These are phyloP conservation scores for Boletus rubropictus DNA, from an alignment of 768 basidiomycete genomes.

Conservation along the genomic window DNA sequence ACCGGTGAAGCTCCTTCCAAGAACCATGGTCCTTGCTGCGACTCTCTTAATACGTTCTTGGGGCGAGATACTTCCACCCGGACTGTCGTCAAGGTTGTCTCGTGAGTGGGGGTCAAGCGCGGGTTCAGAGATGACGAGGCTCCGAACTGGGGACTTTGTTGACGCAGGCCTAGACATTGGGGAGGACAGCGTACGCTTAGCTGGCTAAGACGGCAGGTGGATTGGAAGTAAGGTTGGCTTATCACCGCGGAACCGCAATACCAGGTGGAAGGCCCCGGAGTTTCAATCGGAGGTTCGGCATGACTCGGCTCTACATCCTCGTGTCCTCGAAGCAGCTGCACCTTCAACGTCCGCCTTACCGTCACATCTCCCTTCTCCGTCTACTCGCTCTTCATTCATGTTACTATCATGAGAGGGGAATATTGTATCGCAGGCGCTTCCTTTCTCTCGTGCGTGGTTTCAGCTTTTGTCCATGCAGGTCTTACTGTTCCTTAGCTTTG, in stretches of 20 bases:
- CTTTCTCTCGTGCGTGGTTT: conserved; percentile 56
- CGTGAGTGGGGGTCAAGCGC: conserved; percentile 30
- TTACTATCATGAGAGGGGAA: conserved; percentile 60
- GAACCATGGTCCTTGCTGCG: conserved; percentile 55
- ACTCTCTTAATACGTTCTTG: conserved; percentile 50
- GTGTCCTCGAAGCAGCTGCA: conserved; percentile 19
- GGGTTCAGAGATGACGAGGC: conserved; percentile 24
- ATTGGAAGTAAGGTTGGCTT: too few relatives aligned
- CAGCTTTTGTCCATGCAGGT: conserved; percentile 4
- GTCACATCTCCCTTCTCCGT: conserved; percentile 14
- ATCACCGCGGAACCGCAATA: too few relatives aligned
- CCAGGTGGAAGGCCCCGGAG: background rate
- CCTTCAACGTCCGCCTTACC: conserved; percentile 17
- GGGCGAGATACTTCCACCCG: conserved; percentile 25
- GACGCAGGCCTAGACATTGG: conserved; percentile 26
- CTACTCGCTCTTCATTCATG: conserved; percentile 18
- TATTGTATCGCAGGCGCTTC: conserved; percentile 69
- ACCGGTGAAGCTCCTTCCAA: conserved; percentile 53
- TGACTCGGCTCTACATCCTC: conserved; percentile 6
- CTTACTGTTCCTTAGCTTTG: conserved; percentile 18
- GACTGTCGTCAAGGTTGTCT: conserved; percentile 27
- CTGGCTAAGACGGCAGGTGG: conserved; percentile 4
- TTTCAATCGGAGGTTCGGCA: conserved; percentile 21
- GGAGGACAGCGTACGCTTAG: background rate
- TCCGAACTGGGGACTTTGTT: conserved; percentile 18